Conservation (phyloP, 1,284 basidiomycete species). For the Trichosporon ovoides region DNA sequence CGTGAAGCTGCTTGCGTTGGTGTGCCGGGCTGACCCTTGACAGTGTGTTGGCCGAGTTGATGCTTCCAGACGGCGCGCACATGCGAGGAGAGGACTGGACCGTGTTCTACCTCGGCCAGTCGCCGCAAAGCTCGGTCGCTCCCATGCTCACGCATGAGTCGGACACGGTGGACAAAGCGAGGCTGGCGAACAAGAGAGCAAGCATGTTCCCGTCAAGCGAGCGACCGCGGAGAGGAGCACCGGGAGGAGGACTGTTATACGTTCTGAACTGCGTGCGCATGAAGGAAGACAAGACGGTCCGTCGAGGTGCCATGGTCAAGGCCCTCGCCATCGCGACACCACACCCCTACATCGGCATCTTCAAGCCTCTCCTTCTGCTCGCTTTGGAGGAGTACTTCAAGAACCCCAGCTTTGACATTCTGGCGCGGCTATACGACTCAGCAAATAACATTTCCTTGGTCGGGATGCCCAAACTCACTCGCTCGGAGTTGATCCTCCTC, state of each 20-base stretch:
- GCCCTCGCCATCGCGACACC: constrained; percentile 93
- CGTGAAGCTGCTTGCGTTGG: background rate
- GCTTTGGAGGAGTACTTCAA: constrained; percentile 94
- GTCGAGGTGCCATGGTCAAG: constrained; percentile 91
- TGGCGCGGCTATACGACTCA: constrained; percentile 82
- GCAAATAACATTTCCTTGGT: constrained; percentile 88
- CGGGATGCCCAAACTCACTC: constrained; percentile 67
- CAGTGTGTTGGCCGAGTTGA: constrained; percentile 89
- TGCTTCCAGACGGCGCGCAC: constrained; percentile 97
- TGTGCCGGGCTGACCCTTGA: background rate
- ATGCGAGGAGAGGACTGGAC: constrained; percentile 95
- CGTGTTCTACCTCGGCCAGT: constrained; percentile 94
- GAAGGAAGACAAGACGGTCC: constrained; percentile 80
- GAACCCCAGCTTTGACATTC: constrained; percentile 77
- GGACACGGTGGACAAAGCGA: constrained; percentile 21
- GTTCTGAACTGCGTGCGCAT: constrained; percentile 93
- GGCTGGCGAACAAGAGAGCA: constrained; percentile 15
- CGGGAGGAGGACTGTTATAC: constrained; percentile 64
- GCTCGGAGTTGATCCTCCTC: constrained; percentile 81
- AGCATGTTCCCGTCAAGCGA: constrained; percentile 22
- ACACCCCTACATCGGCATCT: constrained; percentile 94
- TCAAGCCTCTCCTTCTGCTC: constrained; percentile 92
- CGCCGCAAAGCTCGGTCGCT: constrained; percentile 73
- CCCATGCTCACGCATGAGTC: constrained; percentile 60
- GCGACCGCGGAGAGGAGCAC: constrained; percentile 34